Base-by-base conservation (phyloP, 1,284 basidiomycete species). In the Leccinum subrobustum region DNA sequence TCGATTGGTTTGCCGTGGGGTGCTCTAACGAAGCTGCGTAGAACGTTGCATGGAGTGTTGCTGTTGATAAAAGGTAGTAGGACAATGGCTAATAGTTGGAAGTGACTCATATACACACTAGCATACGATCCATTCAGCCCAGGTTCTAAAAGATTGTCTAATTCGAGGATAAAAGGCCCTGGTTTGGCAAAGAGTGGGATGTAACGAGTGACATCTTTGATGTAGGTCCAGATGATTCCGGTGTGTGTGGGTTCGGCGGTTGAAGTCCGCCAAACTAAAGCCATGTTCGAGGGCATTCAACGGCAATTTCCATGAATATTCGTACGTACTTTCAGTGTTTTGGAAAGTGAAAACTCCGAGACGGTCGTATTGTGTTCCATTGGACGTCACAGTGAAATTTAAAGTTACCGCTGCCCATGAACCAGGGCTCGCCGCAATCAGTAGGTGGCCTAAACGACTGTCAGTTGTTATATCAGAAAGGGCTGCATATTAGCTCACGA, bases 151-250 rank as follows among this genome's bases (percentile, higher is more conserved):
- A 89, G 48, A 69, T 92, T 92, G 74, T 92, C 83, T 51, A 92
- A 76, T 70, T 91, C 84, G 12, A 92, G 74, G 58, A 91, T 86
- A 66, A 92, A 86, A 0, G 81, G 81, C 12, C 89, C 89, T 0
- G 83, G 74, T 61, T 85, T 79, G 1, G 83, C 77, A 69, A 91
- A 92, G 31, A 91, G 78, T 3, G 88, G 88, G 5, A 80, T 83
- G 64, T 87, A 92, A 39, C 84, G 83, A 9, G 89, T 88, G 27
- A 87, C 88, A 65, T 92, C 91, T 69, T 92, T 92, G 67, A 84
- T 72, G 66, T 88, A 86, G 0, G 88, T 91, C 90, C 89, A 92
- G 56, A 91, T 85, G 63, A 92, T 91, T 3, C 90, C 90, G 55
- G 84, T 79, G 12, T 67, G 62, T 0, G 85, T 88, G 1, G 90